Evolutionary conservation across 2,329 filamentous ascomycete genomes (phyloP), one percentile per base, ranked within the genome.

Genomic region (Penicillium occitanis): DNA sequence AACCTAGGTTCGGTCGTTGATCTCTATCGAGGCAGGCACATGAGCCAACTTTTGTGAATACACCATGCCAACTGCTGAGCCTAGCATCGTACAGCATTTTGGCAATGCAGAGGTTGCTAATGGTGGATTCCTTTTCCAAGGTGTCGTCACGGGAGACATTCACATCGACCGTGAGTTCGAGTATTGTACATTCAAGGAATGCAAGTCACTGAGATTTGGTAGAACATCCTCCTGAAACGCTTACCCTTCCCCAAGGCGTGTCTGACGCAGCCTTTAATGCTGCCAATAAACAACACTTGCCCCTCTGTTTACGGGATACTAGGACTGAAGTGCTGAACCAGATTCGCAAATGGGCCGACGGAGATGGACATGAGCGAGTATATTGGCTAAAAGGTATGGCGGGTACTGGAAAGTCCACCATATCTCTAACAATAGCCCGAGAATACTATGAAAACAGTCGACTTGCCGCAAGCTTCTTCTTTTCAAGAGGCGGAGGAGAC

Each of bases 401-500:
- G 19, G 61, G 44, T 17, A 46, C 44, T 22, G 44, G 42, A 14
- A 70, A 69, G 46, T 69, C 68, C 5, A 70, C 67, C 4, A 69
- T 70, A 2, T 13, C 63, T 28, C 60, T 44, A 22, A 68, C 68
- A n/a, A 60, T 69, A 13, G 68, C 68, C 8, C 17, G 57, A 8
- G 48, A 40, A 17, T 59, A 66, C 25, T 11, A 67, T 4, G 50
- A 59, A 10, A 64, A 61, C 6, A 61, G 65, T 14, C 48, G 61
- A 0, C 62, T 71, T 17, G 74, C 67, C 8, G 75, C 69, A 4
- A 72, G 57, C 37, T 73, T 71, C 50, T 73, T 72, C 51, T 71
- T 71, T 53, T 66, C 65, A 25, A 62, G 48, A n/a, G 65, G 61
- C 22, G 68, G 67, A 28, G 68, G 69, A 1, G 70, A 74, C 30